phyloP scores from a whole-genome alignment of 345 rosid species.

The Anastatica hierochuntica region DNA sequence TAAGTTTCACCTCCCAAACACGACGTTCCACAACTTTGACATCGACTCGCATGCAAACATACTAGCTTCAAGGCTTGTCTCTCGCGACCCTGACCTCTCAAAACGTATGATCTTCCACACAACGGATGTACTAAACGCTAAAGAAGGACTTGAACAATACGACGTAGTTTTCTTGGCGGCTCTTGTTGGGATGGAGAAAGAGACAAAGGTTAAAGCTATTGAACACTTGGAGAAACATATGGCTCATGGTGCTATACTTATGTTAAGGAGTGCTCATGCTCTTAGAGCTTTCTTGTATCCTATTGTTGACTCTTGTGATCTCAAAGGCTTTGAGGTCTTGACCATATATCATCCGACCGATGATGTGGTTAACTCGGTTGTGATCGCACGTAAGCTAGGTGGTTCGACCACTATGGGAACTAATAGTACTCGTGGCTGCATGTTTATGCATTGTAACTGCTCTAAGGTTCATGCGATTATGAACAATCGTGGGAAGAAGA shows the following conservation, averaged over 20 bases:
- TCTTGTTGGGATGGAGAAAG: conserved; percentile 85
- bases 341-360: conserved; percentile 73
- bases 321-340: conserved; percentile 62
- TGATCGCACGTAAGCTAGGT: conserved; percentile 56
- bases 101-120: conserved; percentile 65
- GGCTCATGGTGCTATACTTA: conserved; percentile 59
- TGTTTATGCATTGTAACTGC: conserved; percentile 46
- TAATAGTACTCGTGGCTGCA: conserved; percentile 11
- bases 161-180: conserved; percentile 91
- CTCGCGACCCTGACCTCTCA: conserved; percentile 54
- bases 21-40: conserved; percentile 72
- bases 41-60: conserved; percentile 56
- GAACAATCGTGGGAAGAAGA: conserved; percentile 38
- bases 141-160: conserved; percentile 38
- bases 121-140: conserved; percentile 45
- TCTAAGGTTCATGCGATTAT: conserved; percentile 51
- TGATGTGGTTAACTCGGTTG: conserved; percentile 72
- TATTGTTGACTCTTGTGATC: conserved; percentile 47
- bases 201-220: conserved; percentile 48
- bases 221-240: conserved; percentile 71
- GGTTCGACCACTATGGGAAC: conserved; percentile 8
- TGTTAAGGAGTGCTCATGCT: conserved; percentile 79
- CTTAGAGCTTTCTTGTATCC: conserved; percentile 84
- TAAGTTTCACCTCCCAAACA: conserved; percentile 40
- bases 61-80: conserved; percentile 29